Evolutionary conservation across 2,329 filamentous ascomycete species (phyloP).

Genomic region (Claviceps paspali): DNA sequence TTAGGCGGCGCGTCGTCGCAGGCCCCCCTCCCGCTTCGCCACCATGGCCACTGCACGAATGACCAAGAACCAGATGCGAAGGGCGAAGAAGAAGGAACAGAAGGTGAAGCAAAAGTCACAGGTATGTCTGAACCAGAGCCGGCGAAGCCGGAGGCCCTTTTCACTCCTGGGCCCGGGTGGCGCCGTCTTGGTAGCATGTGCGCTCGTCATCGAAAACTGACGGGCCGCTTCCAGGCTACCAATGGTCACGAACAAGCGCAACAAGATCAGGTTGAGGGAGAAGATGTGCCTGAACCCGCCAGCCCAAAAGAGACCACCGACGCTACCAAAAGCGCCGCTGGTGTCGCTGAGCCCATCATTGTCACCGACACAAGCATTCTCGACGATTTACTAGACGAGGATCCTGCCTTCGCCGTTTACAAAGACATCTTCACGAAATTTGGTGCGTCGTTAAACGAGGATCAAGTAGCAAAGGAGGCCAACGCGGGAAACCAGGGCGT

Average conservation of each 20-base stretch:
- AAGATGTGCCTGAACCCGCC: slow-evolving; percentile 10
- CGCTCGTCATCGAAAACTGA: background rate
- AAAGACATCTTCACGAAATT: slow-evolving; percentile 74
- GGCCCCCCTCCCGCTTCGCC: slow-evolving; percentile 10
- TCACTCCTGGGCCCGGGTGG: no score
- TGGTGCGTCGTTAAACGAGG: slow-evolving; percentile 46
- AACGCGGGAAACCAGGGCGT: slow-evolving; percentile 66
- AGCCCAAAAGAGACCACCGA: slow-evolving; percentile 12
- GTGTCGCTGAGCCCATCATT: slow-evolving; percentile 17
- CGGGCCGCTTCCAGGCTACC: background rate
- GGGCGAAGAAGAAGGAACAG: slow-evolving; percentile 87
- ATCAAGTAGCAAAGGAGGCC: slow-evolving; percentile 47
- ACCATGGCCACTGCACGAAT: slow-evolving; percentile 55
- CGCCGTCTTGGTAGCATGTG: background rate
- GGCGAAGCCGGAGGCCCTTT: no score
- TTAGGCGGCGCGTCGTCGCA: slow-evolving; percentile 13
- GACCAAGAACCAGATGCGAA: slow-evolving; percentile 87
- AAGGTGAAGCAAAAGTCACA: slow-evolving; percentile 51
- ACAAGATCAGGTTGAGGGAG: background rate
- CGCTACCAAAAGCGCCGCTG: background rate
- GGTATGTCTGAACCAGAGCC: slow-evolving; percentile 18
- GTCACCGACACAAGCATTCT: slow-evolving; percentile 35
- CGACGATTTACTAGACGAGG: slow-evolving; percentile 47
- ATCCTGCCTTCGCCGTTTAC: slow-evolving; percentile 73
- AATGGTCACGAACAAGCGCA: background rate